Evolutionary conservation across 1,139 yeast genomes (phyloP).

Genomic region (Candida frijolesensis): DNA sequence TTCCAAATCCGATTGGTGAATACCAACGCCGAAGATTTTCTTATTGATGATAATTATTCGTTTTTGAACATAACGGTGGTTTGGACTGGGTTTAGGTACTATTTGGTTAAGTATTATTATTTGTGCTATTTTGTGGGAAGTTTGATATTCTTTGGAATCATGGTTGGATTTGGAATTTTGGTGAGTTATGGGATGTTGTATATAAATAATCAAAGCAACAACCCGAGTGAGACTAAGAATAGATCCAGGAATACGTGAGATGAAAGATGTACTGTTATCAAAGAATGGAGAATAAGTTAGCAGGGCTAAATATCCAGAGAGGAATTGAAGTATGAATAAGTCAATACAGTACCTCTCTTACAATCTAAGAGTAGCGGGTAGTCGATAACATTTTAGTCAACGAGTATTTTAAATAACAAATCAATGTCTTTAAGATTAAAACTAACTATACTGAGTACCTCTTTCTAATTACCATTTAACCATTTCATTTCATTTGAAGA

Average conservation of each 20-base stretch:
- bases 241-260: neutral
- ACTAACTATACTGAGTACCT: neutral
- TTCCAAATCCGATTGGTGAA: slow-evolving; percentile 6
- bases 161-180: slow-evolving; percentile 31
- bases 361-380: no score
- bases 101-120: slow-evolving; percentile 52
- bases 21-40: slow-evolving; percentile 5
- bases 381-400: no score
- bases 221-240: neutral
- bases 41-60: slow-evolving; percentile 16
- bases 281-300: neutral
- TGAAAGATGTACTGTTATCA: neutral
- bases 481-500: slow-evolving; percentile 39
- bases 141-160: slow-evolving; percentile 46
- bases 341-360: no score
- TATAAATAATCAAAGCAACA: neutral
- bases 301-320: neutral
- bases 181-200: slow-evolving; percentile 22
- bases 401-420: no score
- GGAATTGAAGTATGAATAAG: no score
- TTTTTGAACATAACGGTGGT: slow-evolving; percentile 27
- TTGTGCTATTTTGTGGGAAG: slow-evolving; percentile 54
- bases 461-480: slow-evolving; percentile 35
- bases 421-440: neutral
- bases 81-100: slow-evolving; percentile 62